phyloP scores from a whole-genome alignment of 495 filamentous ascomycete species.

The Neurospora sp. region DNA sequence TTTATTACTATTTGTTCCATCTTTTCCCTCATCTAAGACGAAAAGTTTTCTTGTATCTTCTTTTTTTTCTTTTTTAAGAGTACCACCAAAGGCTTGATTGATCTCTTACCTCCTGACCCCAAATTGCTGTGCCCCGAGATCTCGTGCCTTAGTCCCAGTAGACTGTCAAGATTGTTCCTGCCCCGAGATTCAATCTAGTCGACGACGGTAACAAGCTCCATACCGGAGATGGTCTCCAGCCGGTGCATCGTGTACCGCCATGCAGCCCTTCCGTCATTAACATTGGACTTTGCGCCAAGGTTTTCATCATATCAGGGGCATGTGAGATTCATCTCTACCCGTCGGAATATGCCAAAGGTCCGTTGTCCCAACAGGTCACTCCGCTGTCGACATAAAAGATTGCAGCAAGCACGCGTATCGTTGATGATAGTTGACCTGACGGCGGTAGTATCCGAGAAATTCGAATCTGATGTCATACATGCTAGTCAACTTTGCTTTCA shows the following conservation, averaged over 20 bases:
- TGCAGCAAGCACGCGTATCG: background rate
- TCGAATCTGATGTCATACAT: background rate
- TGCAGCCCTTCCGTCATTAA: background rate
- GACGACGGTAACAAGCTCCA: background rate
- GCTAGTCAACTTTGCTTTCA: background rate
- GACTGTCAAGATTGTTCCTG: background rate
- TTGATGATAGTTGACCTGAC: background rate
- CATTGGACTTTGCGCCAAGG: background rate
- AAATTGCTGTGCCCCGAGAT: background rate
- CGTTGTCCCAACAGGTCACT: background rate
- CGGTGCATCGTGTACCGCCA: background rate
- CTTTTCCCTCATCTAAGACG: background rate
- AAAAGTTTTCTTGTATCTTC: background rate
- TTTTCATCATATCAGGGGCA: background rate
- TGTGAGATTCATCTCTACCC: background rate
- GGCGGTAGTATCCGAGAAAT: background rate
- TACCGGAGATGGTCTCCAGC: background rate
- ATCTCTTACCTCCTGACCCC: background rate
- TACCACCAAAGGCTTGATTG: slow-evolving; percentile 11
- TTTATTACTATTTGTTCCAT: background rate
- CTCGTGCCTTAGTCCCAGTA: background rate
- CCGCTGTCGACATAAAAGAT: background rate
- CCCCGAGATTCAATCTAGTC: background rate
- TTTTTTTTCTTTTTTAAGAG: slow-evolving; percentile 1
- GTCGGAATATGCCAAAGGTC: background rate